phyloP scores from a whole-genome alignment of 176 grass and related monocot genomes.

The Aegilops bicornis region DNA sequence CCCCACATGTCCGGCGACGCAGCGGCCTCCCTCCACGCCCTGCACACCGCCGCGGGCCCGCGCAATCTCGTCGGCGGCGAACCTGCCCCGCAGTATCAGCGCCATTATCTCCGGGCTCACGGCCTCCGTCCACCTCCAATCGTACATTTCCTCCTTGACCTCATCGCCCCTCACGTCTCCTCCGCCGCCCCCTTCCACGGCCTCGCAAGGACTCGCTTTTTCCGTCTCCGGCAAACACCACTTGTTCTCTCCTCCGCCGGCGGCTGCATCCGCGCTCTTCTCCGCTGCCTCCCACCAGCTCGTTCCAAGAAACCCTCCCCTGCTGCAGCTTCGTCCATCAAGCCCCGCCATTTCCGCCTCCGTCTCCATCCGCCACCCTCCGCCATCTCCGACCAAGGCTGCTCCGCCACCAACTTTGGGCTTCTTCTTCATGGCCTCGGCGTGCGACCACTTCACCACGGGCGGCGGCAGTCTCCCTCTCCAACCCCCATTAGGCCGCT shows the following conservation, averaged over 20 bases:
- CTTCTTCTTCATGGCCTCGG: constrained; percentile 37
- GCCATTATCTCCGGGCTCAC: constrained; percentile 56
- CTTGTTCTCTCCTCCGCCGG: too few relatives aligned
- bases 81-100: constrained; percentile 35
- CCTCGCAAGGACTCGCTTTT: background rate
- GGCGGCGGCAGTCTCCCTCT: background rate
- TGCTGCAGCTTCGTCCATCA: background rate
- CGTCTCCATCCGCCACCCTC: background rate
- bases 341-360: background rate
- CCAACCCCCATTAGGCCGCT: background rate
- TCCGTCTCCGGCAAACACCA: background rate
- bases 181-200: background rate
- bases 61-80: constrained; percentile 49
- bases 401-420: background rate
- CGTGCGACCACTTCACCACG: constrained; percentile 42
- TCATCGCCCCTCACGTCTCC: background rate
- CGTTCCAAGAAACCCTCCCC: background rate
- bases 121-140: constrained; percentile 42
- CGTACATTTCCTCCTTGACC: background rate
- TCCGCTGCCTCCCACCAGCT: constrained; percentile 10
- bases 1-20: constrained; percentile 50
- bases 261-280: too few relatives aligned
- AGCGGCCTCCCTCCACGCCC: constrained; percentile 41
- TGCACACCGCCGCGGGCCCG: constrained; percentile 55
- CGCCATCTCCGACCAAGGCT: background rate